These are phyloP conservation scores for Kwoniella newhampshirensis DNA, from an alignment of 768 basidiomycete genomes.

Conservation along the genomic window DNA sequence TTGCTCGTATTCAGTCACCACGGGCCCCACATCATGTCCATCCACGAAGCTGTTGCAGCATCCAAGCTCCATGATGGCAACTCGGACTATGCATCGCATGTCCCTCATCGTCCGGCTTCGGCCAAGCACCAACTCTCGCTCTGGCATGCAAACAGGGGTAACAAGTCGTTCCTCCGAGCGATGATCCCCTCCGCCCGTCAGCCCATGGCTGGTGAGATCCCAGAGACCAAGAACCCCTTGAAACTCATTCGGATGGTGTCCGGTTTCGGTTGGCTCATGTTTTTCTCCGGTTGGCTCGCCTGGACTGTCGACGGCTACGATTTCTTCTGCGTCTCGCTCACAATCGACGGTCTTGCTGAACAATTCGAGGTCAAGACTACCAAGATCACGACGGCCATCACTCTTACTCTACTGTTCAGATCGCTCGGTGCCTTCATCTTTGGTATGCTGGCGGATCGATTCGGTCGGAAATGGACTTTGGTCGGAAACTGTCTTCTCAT, in stretches of 20 bases:
- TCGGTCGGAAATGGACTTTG: conserved; percentile 86
- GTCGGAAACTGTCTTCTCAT: conserved; percentile 62
- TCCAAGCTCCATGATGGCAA: conserved; percentile 6
- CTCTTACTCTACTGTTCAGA: conserved; percentile 88
- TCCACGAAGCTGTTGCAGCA: no score
- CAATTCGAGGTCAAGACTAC: conserved; percentile 45
- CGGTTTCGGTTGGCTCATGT: conserved; percentile 47
- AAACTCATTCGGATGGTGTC: conserved; percentile 45
- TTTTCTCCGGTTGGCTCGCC: conserved; percentile 64
- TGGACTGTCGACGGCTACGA: conserved; percentile 87
- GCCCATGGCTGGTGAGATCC: conserved; percentile 15
- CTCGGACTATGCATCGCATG: conserved; percentile 1
- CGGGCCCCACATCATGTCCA: no score
- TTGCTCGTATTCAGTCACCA: no score
- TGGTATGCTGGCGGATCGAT: conserved; percentile 81
- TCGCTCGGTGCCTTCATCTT: conserved; percentile 68
- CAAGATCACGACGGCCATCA: conserved; percentile 60
- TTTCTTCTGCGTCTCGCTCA: conserved; percentile 67
- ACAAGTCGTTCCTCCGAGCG: conserved; percentile 32
- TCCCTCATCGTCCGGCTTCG: conserved; percentile 17
- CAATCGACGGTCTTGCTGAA: conserved; percentile 44
- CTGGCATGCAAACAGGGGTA: conserved; percentile 43
- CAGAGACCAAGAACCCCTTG: conserved; percentile 46
- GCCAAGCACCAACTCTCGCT: conserved; percentile 33
- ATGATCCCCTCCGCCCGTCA: conserved; percentile 34